These are phyloP conservation scores for Lycium barbarum DNA, from an alignment of 257 asterid genomes.

Conservation along the genomic window DNA sequence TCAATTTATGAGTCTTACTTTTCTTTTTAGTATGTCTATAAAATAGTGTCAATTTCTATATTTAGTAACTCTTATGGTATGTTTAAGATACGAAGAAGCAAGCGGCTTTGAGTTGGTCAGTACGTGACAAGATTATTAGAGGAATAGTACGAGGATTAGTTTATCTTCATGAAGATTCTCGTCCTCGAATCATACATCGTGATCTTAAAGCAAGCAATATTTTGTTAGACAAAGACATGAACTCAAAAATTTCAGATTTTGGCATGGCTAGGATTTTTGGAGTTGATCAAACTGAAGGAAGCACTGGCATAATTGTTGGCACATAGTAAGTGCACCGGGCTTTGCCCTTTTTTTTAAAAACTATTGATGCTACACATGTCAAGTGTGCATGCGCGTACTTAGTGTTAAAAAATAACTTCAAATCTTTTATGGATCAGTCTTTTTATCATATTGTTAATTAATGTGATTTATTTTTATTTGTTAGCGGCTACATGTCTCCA, in stretches of 20 bases:
- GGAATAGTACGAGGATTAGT: slow-evolving; percentile 17
- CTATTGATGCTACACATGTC: no score
- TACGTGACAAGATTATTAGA: not conserved
- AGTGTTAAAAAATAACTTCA: not conserved
- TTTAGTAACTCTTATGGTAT: fast-evolving
- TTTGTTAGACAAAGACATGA: slow-evolving; percentile 23
- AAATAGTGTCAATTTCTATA: not conserved
- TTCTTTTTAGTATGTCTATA: not conserved
- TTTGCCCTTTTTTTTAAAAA: no score
- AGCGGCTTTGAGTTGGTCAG: not conserved
- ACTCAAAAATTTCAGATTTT: slow-evolving; percentile 21
- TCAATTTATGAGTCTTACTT: not conserved
- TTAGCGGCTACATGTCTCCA: not conserved
- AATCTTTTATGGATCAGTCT: fast-evolving
- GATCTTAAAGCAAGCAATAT: slow-evolving; percentile 14
- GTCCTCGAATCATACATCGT: slow-evolving; percentile 24
- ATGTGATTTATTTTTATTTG: not conserved
- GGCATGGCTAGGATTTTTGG: slow-evolving; percentile 28
- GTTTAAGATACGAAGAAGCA: not conserved
- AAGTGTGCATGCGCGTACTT: no score
- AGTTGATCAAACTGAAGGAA: slow-evolving; percentile 18
- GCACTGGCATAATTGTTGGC: slow-evolving; percentile 24
- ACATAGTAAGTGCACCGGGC: slow-evolving; percentile 5
- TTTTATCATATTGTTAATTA: not conserved
- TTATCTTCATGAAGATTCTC: slow-evolving; percentile 28